phyloP scores from a whole-genome alignment of 2,329 filamentous ascomycete species.

The Lecanicillium sp. region DNA sequence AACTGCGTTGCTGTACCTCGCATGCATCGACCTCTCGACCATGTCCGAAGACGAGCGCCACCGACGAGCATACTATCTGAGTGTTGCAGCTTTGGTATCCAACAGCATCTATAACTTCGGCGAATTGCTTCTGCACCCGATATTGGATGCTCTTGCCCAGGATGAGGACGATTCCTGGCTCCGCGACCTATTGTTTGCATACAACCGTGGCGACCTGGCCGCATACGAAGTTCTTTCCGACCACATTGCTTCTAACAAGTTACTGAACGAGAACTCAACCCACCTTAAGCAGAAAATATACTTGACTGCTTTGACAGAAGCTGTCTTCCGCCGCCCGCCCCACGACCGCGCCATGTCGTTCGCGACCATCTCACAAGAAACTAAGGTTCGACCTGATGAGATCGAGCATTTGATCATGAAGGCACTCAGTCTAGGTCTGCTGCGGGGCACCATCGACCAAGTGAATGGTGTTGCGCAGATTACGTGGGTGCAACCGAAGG shows the following conservation, averaged over 20 bases:
- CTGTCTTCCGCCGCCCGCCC: slow-evolving; percentile 90
- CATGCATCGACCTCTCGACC: slow-evolving; percentile 79
- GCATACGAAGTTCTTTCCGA: slow-evolving; percentile 79
- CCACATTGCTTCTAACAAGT: slow-evolving; percentile 72
- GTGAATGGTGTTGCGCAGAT: slow-evolving; percentile 91
- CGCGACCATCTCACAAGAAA: slow-evolving; percentile 79
- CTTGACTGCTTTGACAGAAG: slow-evolving; percentile 89
- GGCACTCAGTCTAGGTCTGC: slow-evolving; percentile 84
- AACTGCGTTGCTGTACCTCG: slow-evolving; percentile 94
- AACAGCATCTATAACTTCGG: slow-evolving; percentile 99
- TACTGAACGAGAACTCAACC: slow-evolving; percentile 71
- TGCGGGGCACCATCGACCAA: slow-evolving; percentile 92
- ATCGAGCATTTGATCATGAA: slow-evolving; percentile 99
- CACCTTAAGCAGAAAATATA: slow-evolving; percentile 98
- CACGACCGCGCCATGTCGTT: slow-evolving; percentile 96
- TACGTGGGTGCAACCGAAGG: slow-evolving; percentile 98
- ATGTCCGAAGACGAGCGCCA: slow-evolving; percentile 70
- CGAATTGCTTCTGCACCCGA: slow-evolving; percentile 94
- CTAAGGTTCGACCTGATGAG: slow-evolving; percentile 82
- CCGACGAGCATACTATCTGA: slow-evolving; percentile 83
- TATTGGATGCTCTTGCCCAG: slow-evolving; percentile 71
- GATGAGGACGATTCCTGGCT: slow-evolving; percentile 78
- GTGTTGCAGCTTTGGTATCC: slow-evolving; percentile 85
- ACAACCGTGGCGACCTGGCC: slow-evolving; percentile 88
- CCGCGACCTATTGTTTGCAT: slow-evolving; percentile 91